Base-by-base conservation (phyloP, 1,284 basidiomycete species). In the Trichosporon asahii region DNA sequence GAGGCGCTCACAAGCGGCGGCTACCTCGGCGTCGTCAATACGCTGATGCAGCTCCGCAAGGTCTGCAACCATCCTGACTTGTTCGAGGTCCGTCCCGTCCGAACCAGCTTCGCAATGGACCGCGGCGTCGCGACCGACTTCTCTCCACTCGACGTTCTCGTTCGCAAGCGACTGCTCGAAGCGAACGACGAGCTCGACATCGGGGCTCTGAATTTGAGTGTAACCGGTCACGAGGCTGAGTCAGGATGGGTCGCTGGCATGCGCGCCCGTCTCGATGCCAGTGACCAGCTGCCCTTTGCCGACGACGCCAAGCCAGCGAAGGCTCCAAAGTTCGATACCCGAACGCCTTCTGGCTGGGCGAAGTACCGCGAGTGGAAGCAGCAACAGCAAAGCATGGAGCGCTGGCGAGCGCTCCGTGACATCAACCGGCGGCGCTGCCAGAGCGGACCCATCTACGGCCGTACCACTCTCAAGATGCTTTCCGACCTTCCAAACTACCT, bases 51-150 rank as follows among this genome's bases (percentile, higher is more conserved):
- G 80, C 87, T 97, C 23, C 88, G 93, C 66, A 95, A 95, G 84
- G 93, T 95, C 49, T 96, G 95, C 86, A 97, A 97, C 77, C 95
- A 98, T 80, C 95, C 95, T 0, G 92, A 98, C 79, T 86, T 98
- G 25, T 98, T 98, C 81, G 96, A 98, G 83, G 92, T 96, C 21
- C 89, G 95, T 55, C 94, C 94, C 0, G 93, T 98, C 75, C 89
- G 93, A 60, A 98, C 95, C 0, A 94, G 93, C 7, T 96, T 98
- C 81, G 90, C 91, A 0, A 93, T 95, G 90, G 84, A 87, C 44
- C 88, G 89, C 33, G 92, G 93, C 25, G 93, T 91, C 3, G 86
- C 91, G 23, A 89, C 90, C 18, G 91, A 93, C 72, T 98, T 89
- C 78, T 93, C 95, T 84, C 92, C 95, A 83, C 90, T 90, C 79